Evolutionary conservation across 2,329 filamentous ascomycete genomes (phyloP), one percentile per base, ranked within the genome.

Genomic region (Fusarium sp.): DNA sequence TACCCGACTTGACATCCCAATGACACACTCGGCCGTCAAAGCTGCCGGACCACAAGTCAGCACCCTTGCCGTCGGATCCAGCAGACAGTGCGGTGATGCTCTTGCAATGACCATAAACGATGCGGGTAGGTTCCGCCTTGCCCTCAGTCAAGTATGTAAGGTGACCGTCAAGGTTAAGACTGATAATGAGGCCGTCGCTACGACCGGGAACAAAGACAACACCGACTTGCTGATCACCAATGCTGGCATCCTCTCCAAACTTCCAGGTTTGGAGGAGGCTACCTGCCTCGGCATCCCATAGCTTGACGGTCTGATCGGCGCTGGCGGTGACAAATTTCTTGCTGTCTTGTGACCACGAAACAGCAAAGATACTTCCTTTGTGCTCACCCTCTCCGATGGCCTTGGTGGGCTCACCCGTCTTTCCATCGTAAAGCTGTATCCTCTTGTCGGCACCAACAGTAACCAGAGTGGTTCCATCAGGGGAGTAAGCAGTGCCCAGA

Each of bases 341-440:
- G 24, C 93, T 94, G 77, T 98, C 94, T 62, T 88, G 88, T 2
- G 92, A 88, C 96, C 96, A 99, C 19, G 92, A 93, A 7, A 98
- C 89, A 21, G 91, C 90, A 75, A 97, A 97, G 59, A 99, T 96
- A 76, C 93, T 97, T 46, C 96, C 96, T 7, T 89, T 95, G 77
- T 99, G 96, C 68, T 89, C 89, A n/a, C 88, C 90, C 68, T 95
- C 90, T 11, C 91, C 91, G 72, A 99, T 90, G 70, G 92, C 86
- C 60, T 83, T 86, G 43, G 89, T 92, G 1, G 91, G 86, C 76
- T 97, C 94, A 28, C 96, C 96, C 17, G 94, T 97, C 85, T 97
- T 97, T 65, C 95, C 96, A 77, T 99, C 94, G 77, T 97, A 99
- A 11, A 99, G 83, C 84, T 96, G 96, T 68, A 99, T 97, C 75